Base-by-base conservation (phyloP, 2,329 filamentous ascomycete species). In the Parasarocladium wereldwijsianum region DNA sequence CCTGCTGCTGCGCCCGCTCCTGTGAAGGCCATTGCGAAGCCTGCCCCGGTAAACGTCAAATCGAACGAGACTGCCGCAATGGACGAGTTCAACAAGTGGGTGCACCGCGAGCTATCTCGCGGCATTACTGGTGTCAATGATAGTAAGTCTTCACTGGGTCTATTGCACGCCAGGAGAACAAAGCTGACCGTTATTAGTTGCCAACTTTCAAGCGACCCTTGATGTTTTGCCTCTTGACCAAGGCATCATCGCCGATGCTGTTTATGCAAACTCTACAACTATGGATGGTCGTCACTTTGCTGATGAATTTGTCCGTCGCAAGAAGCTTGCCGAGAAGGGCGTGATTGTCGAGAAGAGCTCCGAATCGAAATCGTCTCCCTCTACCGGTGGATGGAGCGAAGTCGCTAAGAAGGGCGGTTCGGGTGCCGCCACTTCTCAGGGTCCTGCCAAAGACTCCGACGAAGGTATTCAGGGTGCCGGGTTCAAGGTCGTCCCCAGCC, bases 11-110 rank as follows among this genome's bases (percentile, higher is more conserved):
- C 62, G n/a, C 49, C 57, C 19, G 42, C 51, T 4, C 42, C 64
- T 8, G 17, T 23, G 22, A 75, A 76, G 52, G 59, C 69, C 4
- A 52, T 60, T 1, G 38, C 47, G 6, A 67, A 72, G 38, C 51
- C 64, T 6, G 54, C 58, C 6, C 47, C 55, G 15, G 47, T 51
- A 5, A 55, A 37, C 23, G 38, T 57, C 34, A 62, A 56, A 26
- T 47, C 41, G 19, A 55, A 45, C 29, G 41, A 32, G 47, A 32
- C 19, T 14, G 17, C 27, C 8, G 87, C 90, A 3, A 74, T 83
- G 51, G 86, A 93, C 23, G 90, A 96, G 52, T 92, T 98, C 52
- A 77, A 75, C 47, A 94, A 92, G 54, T 98, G 90, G 90, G 74
- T 86, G 12, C 74, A 80, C 42, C 67, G 73, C 32, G 77, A 90